These are phyloP conservation scores for Fusarium robinianum DNA, from an alignment of 2,329 filamentous ascomycete species.

Conservation along the genomic window DNA sequence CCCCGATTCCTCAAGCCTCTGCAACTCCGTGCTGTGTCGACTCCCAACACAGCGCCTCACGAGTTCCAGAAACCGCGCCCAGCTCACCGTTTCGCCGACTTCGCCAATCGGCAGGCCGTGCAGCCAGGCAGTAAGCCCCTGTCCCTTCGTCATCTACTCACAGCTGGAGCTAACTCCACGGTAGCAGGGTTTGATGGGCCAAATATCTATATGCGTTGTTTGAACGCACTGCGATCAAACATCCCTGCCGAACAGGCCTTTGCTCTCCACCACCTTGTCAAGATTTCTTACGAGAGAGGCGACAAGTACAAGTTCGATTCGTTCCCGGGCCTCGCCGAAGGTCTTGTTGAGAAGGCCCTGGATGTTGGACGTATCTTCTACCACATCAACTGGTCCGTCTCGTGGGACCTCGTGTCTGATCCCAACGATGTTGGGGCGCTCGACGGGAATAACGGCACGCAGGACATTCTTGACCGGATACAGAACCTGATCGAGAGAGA, in stretches of 20 bases:
- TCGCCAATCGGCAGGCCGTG: slow-evolving; percentile 49
- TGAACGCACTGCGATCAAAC: slow-evolving; percentile 80
- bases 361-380: slow-evolving; percentile 80
- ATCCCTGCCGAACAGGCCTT: slow-evolving; percentile 86
- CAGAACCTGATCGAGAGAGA: slow-evolving; percentile 62
- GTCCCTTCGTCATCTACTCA: neutral
- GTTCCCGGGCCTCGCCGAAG: slow-evolving; percentile 86
- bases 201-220: slow-evolving; percentile 88
- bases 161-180: slow-evolving; percentile 16
- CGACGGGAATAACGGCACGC: slow-evolving; percentile 56
- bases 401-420: slow-evolving; percentile 63
- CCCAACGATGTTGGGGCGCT: slow-evolving; percentile 54
- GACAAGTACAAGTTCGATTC: slow-evolving; percentile 96
- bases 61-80: slow-evolving; percentile 59
- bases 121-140: slow-evolving; percentile 64
- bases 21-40: slow-evolving; percentile 72
- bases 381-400: slow-evolving; percentile 78
- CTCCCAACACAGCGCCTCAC: slow-evolving; percentile 73
- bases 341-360: slow-evolving; percentile 81
- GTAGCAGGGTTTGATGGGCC: slow-evolving; percentile 70
- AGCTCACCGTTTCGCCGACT: slow-evolving; percentile 45
- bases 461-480: slow-evolving; percentile 68
- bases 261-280: slow-evolving; percentile 88
- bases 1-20: slow-evolving; percentile 66
- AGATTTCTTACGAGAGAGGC: slow-evolving; percentile 91